These are phyloP conservation scores for Lachnellula hyalina DNA, from an alignment of 2,329 filamentous ascomycete genomes.

Conservation along the genomic window DNA sequence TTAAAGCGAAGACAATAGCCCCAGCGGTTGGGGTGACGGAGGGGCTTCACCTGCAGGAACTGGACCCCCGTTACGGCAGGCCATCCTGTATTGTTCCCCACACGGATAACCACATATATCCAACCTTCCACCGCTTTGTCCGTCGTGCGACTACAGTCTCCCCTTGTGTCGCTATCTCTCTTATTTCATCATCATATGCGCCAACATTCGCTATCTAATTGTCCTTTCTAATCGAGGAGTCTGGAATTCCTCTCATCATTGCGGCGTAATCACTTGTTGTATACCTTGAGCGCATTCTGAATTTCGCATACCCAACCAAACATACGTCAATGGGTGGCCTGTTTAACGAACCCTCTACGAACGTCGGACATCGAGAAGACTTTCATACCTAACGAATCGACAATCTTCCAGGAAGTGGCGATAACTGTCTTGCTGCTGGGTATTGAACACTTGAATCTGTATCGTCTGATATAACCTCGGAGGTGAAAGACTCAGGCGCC, in stretches of 20 bases:
- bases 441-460: too few species aligned
- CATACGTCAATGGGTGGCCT: slow-evolving; percentile 9
- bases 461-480: not conserved
- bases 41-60: slow-evolving; percentile 28
- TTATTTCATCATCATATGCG: slow-evolving; percentile 9
- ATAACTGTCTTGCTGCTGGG: not conserved
- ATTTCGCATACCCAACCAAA: slow-evolving; percentile 9
- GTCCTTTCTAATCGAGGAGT: slow-evolving; percentile 31
- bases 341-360: slow-evolving; percentile 4
- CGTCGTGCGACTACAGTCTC: slow-evolving; percentile 13
- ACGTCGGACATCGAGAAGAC: not conserved
- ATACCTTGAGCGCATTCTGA: slow-evolving; percentile 11
- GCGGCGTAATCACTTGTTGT: slow-evolving; percentile 8
- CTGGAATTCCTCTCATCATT: slow-evolving; percentile 33
- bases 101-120: slow-evolving; percentile 16
- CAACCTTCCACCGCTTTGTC: slow-evolving; percentile 23
- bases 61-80: slow-evolving; percentile 12
- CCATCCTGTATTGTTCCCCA: slow-evolving; percentile 16
- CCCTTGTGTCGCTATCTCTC: slow-evolving; percentile 12
- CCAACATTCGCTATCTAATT: slow-evolving; percentile 26
- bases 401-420: not conserved
- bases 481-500: not conserved
- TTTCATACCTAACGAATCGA: not conserved
- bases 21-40: slow-evolving; percentile 30
- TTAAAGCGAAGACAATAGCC: slow-evolving; percentile 25